These are phyloP conservation scores for Kwoniella pini DNA, from an alignment of 768 basidiomycete genomes.

Conservation along the genomic window DNA sequence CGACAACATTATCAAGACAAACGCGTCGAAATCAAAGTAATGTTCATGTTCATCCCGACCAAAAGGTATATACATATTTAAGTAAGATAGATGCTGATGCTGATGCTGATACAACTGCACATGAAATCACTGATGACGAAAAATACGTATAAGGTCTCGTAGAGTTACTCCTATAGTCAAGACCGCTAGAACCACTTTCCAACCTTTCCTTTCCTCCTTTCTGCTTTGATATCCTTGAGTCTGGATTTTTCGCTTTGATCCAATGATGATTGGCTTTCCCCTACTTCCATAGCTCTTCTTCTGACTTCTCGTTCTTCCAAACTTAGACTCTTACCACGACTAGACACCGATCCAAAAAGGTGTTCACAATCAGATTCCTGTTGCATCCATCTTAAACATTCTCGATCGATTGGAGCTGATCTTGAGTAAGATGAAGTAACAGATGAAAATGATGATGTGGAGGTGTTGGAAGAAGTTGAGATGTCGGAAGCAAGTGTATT, in stretches of 20 bases:
- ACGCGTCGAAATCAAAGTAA: not conserved
- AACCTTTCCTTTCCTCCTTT: slow-evolving; percentile 11
- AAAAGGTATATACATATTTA: not conserved
- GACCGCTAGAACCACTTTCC: slow-evolving; percentile 14
- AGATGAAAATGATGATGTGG: slow-evolving; percentile 5
- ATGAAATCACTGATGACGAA: too few relatives aligned
- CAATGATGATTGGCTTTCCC: not conserved
- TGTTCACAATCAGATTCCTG: slow-evolving; percentile 11
- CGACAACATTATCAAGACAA: not conserved
- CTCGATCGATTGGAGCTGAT: slow-evolving; percentile 13
- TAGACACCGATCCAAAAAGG: slow-evolving; percentile 21
- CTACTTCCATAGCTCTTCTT: slow-evolving; percentile 6
- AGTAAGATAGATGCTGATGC: too few relatives aligned
- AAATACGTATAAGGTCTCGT: not conserved
- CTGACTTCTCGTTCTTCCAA: slow-evolving; percentile 15
- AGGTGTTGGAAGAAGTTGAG: slow-evolving; percentile 7
- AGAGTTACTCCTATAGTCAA: not conserved
- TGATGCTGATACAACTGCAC: too few relatives aligned
- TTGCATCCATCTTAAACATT: slow-evolving; percentile 26
- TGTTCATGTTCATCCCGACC: not conserved
- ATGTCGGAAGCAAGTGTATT: slow-evolving; percentile 8
- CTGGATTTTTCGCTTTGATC: not conserved
- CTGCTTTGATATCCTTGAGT: slow-evolving; percentile 7
- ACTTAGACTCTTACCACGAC: slow-evolving; percentile 6
- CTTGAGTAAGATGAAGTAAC: slow-evolving; percentile 10